A percentile compares a stretch with the other conserved stretches of the same genome.
Evolutionary conservation across 129 eudicot genomes (phyloP).

Genomic region (Gnaphalium uliginosum): DNA sequence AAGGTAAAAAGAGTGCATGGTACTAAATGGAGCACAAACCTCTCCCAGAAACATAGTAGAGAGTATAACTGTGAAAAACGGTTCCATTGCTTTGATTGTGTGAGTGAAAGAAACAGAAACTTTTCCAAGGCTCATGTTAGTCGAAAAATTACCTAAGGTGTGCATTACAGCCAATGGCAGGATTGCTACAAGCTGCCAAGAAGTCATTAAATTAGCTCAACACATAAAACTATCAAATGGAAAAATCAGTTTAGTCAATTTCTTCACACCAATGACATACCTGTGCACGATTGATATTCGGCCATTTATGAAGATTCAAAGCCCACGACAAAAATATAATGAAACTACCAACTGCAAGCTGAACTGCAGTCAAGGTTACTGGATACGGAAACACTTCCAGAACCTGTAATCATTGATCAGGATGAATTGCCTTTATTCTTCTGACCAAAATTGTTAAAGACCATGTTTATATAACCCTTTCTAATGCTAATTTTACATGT

Average conservation of each 20-base stretch:
- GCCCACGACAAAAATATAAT: constrained; percentile 73
- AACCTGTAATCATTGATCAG: constrained; percentile 54
- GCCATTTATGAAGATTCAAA: constrained; percentile 77
- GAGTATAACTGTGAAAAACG: constrained; percentile 75
- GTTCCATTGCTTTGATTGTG: constrained; percentile 92
- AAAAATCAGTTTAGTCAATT: neutral
- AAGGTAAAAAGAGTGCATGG: neutral
- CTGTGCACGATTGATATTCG: constrained; percentile 80
- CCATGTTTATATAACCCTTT: neutral
- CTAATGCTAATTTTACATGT: neutral
- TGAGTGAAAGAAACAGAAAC: constrained; percentile 87
- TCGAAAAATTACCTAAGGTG: constrained; percentile 76
- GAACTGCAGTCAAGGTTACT: constrained; percentile 66
- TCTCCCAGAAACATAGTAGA: constrained; percentile 81
- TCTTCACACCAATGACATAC: constrained; percentile 34
- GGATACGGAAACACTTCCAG: constrained; percentile 78
- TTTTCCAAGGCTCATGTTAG: constrained; percentile 88
- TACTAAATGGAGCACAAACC: constrained; percentile 41
- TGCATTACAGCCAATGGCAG: constrained; percentile 80
- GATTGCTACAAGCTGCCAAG: constrained; percentile 66
- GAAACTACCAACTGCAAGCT: constrained; percentile 76
- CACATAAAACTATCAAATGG: neutral
- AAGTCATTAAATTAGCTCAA: constrained; percentile 22
- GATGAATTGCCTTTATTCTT: constrained; percentile 23
- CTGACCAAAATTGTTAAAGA: constrained; percentile 4